Conservation (phyloP, 2,329 filamentous ascomycete genomes). For the Talaromyces sp. region DNA sequence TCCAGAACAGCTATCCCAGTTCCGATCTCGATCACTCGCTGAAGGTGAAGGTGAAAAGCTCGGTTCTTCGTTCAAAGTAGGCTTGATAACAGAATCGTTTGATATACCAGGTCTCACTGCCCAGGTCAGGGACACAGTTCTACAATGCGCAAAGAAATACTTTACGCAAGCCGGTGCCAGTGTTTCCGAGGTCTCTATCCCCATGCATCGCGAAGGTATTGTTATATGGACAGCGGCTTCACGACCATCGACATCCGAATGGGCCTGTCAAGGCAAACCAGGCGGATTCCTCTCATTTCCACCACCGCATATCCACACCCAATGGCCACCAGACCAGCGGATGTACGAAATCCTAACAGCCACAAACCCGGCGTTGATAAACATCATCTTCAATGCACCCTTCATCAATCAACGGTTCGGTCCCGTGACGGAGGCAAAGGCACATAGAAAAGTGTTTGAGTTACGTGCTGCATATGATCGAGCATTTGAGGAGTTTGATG, state of each 20-base stretch:
- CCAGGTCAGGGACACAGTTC: slow-evolving; percentile 36
- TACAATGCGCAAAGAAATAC: slow-evolving; percentile 29
- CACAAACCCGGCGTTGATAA: slow-evolving; percentile 44
- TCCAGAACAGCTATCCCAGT: slow-evolving; percentile 22
- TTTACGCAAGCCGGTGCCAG: slow-evolving; percentile 41
- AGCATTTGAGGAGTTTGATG: slow-evolving; percentile 42
- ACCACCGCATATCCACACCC: slow-evolving; percentile 26
- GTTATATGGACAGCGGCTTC: slow-evolving; percentile 45
- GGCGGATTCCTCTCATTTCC: slow-evolving; percentile 30
- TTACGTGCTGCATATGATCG: slow-evolving; percentile 47
- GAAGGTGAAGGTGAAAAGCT: slow-evolving; percentile 21
- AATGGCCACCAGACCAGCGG: slow-evolving; percentile 35
- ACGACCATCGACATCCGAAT: slow-evolving; percentile 29
- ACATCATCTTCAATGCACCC: slow-evolving; percentile 39
- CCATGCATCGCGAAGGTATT: slow-evolving; percentile 42
- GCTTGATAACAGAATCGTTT: slow-evolving; percentile 45
- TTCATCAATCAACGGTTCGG: slow-evolving; percentile 25
- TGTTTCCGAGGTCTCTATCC: slow-evolving; percentile 44
- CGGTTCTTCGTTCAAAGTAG: slow-evolving; percentile 41
- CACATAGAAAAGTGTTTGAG: slow-evolving; percentile 43
- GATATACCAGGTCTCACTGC: slow-evolving; percentile 34
- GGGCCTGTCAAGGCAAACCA: slow-evolving; percentile 26
- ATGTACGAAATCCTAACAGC: slow-evolving; percentile 43
- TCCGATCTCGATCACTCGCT: neutral
- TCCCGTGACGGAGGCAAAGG: slow-evolving; percentile 39